These are phyloP conservation scores for Tubosaeta brunneosetosa DNA, from an alignment of 768 basidiomycete genomes.

Conservation along the genomic window DNA sequence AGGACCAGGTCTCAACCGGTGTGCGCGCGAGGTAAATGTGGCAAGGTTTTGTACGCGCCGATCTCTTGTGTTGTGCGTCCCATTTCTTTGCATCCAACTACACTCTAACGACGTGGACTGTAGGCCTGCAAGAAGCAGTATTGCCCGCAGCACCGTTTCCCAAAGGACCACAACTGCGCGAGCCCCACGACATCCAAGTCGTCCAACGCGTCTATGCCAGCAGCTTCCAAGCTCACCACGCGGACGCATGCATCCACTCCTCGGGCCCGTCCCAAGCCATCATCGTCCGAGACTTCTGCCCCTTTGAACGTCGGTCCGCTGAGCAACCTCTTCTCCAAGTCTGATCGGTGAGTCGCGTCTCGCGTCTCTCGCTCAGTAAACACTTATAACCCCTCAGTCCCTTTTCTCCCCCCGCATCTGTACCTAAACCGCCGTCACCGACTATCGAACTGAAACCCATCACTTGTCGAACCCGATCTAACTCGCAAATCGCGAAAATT, in stretches of 20 bases:
- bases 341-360: slow-evolving; percentile 58
- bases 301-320: slow-evolving; percentile 13
- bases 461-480: slow-evolving; percentile 26
- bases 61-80: slow-evolving; percentile 68
- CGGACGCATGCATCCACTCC: slow-evolving; percentile 7
- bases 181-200: slow-evolving; percentile 10
- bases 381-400: slow-evolving; percentile 66
- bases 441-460: slow-evolving; percentile 15
- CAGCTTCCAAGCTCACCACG: slow-evolving; percentile 11
- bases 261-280: neutral
- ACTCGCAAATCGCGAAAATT: slow-evolving; percentile 34
- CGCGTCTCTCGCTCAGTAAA: slow-evolving; percentile 35
- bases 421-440: slow-evolving; percentile 14
- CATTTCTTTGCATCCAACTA: neutral
- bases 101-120: neutral
- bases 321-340: slow-evolving; percentile 40
- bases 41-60: slow-evolving; percentile 69
- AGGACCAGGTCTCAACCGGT: slow-evolving; percentile 46
- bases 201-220: no score
- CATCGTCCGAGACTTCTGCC: slow-evolving; percentile 7
- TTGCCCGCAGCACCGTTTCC: slow-evolving; percentile 77
- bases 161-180: slow-evolving; percentile 61
- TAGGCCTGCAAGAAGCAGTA: slow-evolving; percentile 71
- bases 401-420: slow-evolving; percentile 22
- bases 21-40: slow-evolving; percentile 60